Evolutionary conservation across 2,329 filamentous ascomycete genomes (phyloP).

Genomic region (Aspergillus ochraceoroseus): DNA sequence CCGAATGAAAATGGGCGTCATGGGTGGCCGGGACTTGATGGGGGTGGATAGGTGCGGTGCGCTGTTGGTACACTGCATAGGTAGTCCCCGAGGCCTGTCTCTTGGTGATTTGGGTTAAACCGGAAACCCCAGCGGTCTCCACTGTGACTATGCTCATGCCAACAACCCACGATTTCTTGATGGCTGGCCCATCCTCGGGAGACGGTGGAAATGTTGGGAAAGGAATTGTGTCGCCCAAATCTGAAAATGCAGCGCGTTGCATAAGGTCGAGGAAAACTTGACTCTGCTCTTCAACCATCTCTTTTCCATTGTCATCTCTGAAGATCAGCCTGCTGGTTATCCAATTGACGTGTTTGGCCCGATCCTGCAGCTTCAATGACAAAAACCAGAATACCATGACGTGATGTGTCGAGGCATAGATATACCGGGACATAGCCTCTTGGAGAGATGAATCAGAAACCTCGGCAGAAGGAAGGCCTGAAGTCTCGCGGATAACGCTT

Average conservation of each 20-base stretch:
- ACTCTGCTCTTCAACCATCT: constrained; percentile 82
- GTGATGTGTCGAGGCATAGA: constrained; percentile 89
- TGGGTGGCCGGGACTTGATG: constrained; percentile 43
- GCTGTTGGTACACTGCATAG: constrained; percentile 46
- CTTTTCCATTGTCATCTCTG: constrained; percentile 67
- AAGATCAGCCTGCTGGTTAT: constrained; percentile 80
- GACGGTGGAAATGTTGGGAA: constrained; percentile 41
- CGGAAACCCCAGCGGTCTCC: constrained; percentile 46
- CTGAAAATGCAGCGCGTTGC: constrained; percentile 80
- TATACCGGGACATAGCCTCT: constrained; percentile 84
- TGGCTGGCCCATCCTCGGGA: constrained; percentile 40
- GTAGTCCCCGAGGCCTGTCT: constrained; percentile 50
- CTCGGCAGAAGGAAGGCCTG: constrained; percentile 27
- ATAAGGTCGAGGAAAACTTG: constrained; percentile 93
- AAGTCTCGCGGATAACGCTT: constrained; percentile 43
- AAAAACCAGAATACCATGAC: constrained; percentile 98
- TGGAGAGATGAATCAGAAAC: constrained; percentile 43
- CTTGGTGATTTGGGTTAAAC: constrained; percentile 49
- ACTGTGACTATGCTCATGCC: constrained; percentile 51
- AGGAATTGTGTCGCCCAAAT: constrained; percentile 64
- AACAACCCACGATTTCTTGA: constrained; percentile 48
- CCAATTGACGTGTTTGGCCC: constrained; percentile 79
- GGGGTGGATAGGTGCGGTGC: constrained; percentile 43
- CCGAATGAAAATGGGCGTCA: constrained; percentile 38
- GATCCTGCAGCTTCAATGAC: constrained; percentile 76